phyloP scores from a whole-genome alignment of 768 basidiomycete species.

The Terana coerulea region DNA sequence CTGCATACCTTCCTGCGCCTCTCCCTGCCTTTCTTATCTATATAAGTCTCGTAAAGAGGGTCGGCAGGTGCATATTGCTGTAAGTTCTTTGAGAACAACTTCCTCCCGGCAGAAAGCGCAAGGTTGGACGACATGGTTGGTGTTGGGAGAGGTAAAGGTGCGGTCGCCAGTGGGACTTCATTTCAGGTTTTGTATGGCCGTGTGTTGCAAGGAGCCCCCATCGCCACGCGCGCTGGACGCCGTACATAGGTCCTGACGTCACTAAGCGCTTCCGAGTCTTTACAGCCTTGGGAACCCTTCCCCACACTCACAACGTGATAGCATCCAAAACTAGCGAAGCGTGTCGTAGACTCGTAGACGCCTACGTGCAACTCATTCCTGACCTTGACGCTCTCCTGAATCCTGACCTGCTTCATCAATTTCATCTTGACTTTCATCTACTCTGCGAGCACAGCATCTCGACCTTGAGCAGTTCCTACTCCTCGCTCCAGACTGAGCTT shows the following conservation, averaged over 20 bases:
- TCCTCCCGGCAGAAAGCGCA: constrained; percentile 44
- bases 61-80: constrained; percentile 67
- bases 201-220: not conserved
- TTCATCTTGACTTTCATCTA: no score
- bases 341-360: no score
- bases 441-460: no score
- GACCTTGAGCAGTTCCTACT: no score
- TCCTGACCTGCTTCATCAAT: no score
- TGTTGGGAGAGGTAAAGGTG: not conserved
- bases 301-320: not conserved
- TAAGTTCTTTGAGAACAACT: constrained; percentile 62
- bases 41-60: constrained; percentile 67
- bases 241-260: constrained; percentile 4
- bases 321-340: no score
- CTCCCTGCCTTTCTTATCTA: constrained; percentile 51
- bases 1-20: constrained; percentile 59
- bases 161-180: not conserved
- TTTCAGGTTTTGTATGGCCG: constrained; percentile 3
- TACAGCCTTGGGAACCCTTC: not conserved
- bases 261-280: not conserved
- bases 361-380: no score
- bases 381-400: no score
- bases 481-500: no score
- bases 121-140: constrained; percentile 1
- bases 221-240: not conserved